A percentile compares a stretch with the other conserved stretches of the same genome.
These are phyloP conservation scores for Rhizopogon vinicolor DNA, from an alignment of 768 basidiomycete species.

Conservation along the genomic window DNA sequence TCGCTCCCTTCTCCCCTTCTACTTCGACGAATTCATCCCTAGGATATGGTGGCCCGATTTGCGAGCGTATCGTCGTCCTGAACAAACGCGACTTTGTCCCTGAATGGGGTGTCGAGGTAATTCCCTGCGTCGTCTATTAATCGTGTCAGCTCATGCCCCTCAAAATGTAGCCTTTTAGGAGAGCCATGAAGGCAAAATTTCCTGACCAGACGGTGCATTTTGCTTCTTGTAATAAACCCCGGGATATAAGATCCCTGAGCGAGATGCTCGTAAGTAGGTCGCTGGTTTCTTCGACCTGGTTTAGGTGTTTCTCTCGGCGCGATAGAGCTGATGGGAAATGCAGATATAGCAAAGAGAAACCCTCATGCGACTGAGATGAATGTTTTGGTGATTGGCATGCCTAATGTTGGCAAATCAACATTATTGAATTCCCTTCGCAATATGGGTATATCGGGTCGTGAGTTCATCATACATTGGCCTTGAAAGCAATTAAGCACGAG, in stretches of 20 bases:
- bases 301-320: neutral
- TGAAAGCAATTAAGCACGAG: neutral
- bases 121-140: constrained; percentile 4
- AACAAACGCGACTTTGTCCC: constrained; percentile 93
- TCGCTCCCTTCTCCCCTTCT: constrained; percentile 33
- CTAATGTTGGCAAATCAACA: constrained; percentile 97
- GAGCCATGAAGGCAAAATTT: constrained; percentile 65
- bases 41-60: constrained; percentile 34
- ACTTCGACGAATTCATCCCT: constrained; percentile 7
- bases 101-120: constrained; percentile 81
- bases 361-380: constrained; percentile 75
- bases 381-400: constrained; percentile 96
- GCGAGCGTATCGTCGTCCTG: constrained; percentile 86
- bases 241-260: constrained; percentile 61
- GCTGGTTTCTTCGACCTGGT: neutral
- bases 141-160: neutral
- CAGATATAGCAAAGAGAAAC: constrained; percentile 67
- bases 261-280: constrained; percentile 72
- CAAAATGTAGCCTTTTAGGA: constrained; percentile 60
- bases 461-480: constrained; percentile 25
- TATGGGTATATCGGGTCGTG: constrained; percentile 85
- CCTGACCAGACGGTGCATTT: constrained; percentile 68
- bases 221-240: constrained; percentile 64
- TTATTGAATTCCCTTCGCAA: constrained; percentile 85
- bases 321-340: neutral